A percentile compares a stretch with the other conserved stretches of the same genome.
Evolutionary conservation across 2,329 filamentous ascomycete genomes (phyloP).

Genomic region (Sclerotinia glacialis): DNA sequence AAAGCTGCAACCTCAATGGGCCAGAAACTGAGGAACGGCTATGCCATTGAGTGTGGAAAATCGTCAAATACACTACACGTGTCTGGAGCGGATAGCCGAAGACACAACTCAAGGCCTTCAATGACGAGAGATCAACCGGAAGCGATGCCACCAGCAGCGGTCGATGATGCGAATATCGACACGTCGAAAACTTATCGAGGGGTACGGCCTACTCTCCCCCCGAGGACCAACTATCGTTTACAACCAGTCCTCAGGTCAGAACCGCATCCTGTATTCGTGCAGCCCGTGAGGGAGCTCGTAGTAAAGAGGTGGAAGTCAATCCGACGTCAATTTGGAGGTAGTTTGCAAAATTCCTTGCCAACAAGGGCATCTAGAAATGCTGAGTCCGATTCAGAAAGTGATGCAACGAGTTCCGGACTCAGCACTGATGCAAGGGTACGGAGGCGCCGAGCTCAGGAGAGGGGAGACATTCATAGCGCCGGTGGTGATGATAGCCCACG

Average conservation of each 20-base stretch:
- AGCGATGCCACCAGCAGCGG: background rate
- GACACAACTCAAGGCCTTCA: background rate
- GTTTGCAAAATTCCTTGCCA: conserved; percentile 28
- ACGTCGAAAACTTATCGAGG: conserved; percentile 16
- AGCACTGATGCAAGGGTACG: conserved; percentile 31
- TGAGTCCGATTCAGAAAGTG: conserved; percentile 20
- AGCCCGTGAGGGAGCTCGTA: conserved; percentile 37
- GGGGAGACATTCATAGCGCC: conserved; percentile 36
- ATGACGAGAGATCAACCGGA: background rate
- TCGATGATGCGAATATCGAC: conserved; percentile 19
- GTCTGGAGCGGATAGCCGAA: background rate
- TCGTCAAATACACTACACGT: background rate
- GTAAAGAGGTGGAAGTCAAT: conserved; percentile 36
- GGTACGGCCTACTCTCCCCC: background rate
- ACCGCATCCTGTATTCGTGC: conserved; percentile 36
- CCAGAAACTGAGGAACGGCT: background rate
- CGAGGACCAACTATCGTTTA: conserved; percentile 28
- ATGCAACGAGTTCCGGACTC: conserved; percentile 22
- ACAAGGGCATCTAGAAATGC: conserved; percentile 24
- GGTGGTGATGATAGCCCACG: conserved; percentile 29
- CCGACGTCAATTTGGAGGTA: conserved; percentile 33
- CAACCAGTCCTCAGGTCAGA: conserved; percentile 35
- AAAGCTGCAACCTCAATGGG: background rate
- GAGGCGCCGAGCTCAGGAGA: conserved; percentile 33
- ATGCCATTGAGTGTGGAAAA: background rate